Percentiles rank a stretch among this genome's conserved stretches.
Conservation (phyloP, 2,329 filamentous ascomycete genomes). For the Leptodontidium sp. region DNA sequence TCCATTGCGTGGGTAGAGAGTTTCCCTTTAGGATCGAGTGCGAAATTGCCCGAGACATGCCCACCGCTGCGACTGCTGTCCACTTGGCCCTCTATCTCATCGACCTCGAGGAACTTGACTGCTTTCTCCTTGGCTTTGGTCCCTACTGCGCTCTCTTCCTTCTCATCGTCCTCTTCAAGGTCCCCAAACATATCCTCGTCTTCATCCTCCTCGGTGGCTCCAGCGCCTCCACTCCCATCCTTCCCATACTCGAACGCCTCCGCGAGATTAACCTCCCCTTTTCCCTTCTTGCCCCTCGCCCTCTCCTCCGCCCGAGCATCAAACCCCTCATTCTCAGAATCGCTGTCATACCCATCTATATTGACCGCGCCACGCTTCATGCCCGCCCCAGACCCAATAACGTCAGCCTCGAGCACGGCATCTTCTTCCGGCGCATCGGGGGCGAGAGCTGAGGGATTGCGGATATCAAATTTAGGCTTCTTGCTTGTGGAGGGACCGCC, state of each 20-base stretch:
- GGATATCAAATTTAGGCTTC: conserved; percentile 90
- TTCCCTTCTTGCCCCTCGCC: conserved; percentile 52
- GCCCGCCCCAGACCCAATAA: conserved; percentile 78
- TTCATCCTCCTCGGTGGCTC: conserved; percentile 59
- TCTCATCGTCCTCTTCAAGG: conserved; percentile 63
- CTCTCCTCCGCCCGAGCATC: conserved; percentile 74
- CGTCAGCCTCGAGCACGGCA: conserved; percentile 85
- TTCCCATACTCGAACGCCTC: conserved; percentile 63
- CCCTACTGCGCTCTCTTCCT: conserved; percentile 61
- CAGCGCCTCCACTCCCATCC: conserved; percentile 47
- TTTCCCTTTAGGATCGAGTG: conserved; percentile 62
- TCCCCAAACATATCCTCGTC: conserved; percentile 89
- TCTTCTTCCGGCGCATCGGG: conserved; percentile 81
- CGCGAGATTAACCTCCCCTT: conserved; percentile 56
- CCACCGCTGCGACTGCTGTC: conserved; percentile 76
- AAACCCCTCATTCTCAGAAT: conserved; percentile 92
- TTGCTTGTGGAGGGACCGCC: conserved; percentile 62
- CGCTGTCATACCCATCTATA: conserved; percentile 94
- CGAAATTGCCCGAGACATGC: conserved; percentile 67
- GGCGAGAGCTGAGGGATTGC: conserved; percentile 91
- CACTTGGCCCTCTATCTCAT: conserved; percentile 82
- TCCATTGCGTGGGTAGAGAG: conserved; percentile 48
- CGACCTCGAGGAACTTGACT: conserved; percentile 66
- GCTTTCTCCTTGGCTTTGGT: conserved; percentile 66
- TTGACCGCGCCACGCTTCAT: conserved; percentile 95